These are phyloP conservation scores for Amylocystis lapponica DNA, from an alignment of 768 basidiomycete genomes.

Conservation along the genomic window DNA sequence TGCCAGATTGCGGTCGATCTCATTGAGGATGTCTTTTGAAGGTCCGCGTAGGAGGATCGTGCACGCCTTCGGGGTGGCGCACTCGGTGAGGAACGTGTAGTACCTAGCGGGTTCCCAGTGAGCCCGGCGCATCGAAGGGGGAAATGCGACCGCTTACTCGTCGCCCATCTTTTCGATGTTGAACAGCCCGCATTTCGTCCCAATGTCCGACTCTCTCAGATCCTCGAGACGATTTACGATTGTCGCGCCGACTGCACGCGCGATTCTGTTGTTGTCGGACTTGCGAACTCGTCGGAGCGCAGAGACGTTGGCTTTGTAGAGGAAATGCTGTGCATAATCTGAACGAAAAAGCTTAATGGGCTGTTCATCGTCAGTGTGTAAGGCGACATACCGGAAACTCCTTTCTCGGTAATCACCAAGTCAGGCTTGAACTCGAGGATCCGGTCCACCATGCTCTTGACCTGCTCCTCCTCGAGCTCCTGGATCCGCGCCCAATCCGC, in stretches of 20 bases:
- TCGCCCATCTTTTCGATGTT: conserved; percentile 96
- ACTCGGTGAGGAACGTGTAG: conserved; percentile 96
- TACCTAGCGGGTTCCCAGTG: conserved; percentile 61
- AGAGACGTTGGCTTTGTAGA: conserved; percentile 84
- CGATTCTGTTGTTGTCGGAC: conserved; percentile 98
- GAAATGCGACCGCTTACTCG: conserved; percentile 46
- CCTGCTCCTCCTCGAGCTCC: conserved; percentile 95
- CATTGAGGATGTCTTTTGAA: conserved; percentile 96
- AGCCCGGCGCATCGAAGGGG: neutral
- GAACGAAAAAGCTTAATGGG: neutral
- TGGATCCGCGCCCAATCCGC: conserved; percentile 89
- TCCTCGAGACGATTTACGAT: conserved; percentile 98
- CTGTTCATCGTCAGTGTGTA: neutral
- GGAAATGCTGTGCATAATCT: conserved; percentile 93
- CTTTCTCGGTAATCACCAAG: conserved; percentile 95
- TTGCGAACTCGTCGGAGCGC: conserved; percentile 96
- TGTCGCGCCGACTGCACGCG: conserved; percentile 90
- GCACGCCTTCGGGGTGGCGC: conserved; percentile 88
- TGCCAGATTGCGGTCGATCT: conserved; percentile 95
- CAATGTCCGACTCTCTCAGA: conserved; percentile 85
- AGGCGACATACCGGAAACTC: conserved; percentile 73
- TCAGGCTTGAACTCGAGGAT: conserved; percentile 94
- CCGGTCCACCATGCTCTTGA: conserved; percentile 78
- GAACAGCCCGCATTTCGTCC: conserved; percentile 93
- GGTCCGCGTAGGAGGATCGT: conserved; percentile 97